Base-by-base conservation (phyloP, 2,329 filamentous ascomycete species). In the Aspergillus sp. region DNA sequence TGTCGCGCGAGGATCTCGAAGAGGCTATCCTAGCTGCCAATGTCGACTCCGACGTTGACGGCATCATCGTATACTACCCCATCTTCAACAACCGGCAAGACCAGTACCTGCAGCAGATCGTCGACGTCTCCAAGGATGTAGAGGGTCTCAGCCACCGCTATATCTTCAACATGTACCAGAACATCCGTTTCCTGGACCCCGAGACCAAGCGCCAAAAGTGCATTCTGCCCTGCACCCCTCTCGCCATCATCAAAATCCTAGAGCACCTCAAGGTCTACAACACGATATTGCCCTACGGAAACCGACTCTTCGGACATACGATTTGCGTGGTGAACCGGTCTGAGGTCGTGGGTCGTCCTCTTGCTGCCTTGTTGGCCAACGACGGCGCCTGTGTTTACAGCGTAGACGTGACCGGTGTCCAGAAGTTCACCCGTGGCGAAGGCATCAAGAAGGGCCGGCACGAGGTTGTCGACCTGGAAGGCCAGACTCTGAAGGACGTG, bases 91-190 rank as follows among this genome's bases (percentile, higher is more conserved):
- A 88, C 55, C 85, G 87, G 29, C 92, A 96, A 77, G 95, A 99
- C 78, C 90, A 91, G 76, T 98, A 98, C 77, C 87, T 99, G 66
- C 94, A 98, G 79, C 93, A 97, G 80, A 91, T 96, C 3, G 92
- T 97, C 58, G 88, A 91, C 58, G 84, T 96, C 49, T 80, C 85
- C 76, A 98, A 99, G 78, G 95, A 99, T 71, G 94, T 99, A 66
- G 95, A 99, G 78, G 95, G 95, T 39, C 86, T 99, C 59, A 92
- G 90, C 69, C 94, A 97, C 78, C 89, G 88, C 73, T 93, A 98
- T 80, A 90, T 98, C 72, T 93, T 94, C 85, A 99, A 99, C 84
- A 97, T 99, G 93, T 99, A 98, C 80, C 91, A 97, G 82, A 99
- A 99, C 80, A 87, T 96, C 70, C 91, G 95, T 65, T 98, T 93